Evolutionary conservation across 352 stramenopile species (phyloP).

Genomic region (Globisporangium emineosum): DNA sequence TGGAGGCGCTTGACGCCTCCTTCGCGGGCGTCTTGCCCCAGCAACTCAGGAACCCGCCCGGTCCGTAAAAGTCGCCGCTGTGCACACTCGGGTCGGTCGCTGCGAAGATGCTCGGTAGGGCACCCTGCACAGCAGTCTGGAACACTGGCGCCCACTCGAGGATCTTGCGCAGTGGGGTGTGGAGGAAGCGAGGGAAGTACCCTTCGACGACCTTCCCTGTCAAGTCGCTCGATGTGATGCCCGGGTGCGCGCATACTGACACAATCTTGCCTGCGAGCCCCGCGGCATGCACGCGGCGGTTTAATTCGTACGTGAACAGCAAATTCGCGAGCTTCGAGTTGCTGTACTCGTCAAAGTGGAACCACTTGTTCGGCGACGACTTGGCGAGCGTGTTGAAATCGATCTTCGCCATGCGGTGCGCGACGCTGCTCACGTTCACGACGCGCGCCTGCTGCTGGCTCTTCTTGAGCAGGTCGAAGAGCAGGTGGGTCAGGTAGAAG

Average conservation of each 20-base stretch:
- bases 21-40: slow-evolving; percentile 25
- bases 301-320: slow-evolving; percentile 46
- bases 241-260: slow-evolving; percentile 27
- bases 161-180: slow-evolving; percentile 19
- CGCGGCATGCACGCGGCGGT: slow-evolving; percentile 25
- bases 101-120: slow-evolving; percentile 29
- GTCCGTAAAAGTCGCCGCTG: slow-evolving; percentile 28
- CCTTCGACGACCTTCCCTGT: slow-evolving; percentile 20
- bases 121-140: slow-evolving; percentile 22
- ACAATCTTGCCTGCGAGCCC: slow-evolving; percentile 26
- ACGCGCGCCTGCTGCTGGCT: slow-evolving; percentile 22
- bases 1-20: slow-evolving; percentile 27
- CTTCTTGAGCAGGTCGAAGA: slow-evolving; percentile 47
- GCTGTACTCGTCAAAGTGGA: slow-evolving; percentile 45
- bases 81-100: slow-evolving; percentile 19
- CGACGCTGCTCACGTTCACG: slow-evolving; percentile 38
- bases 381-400: slow-evolving; percentile 28
- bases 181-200: slow-evolving; percentile 24
- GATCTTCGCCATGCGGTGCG: slow-evolving; percentile 27
- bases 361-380: slow-evolving; percentile 25
- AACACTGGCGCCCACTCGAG: slow-evolving; percentile 20
- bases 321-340: slow-evolving; percentile 45
- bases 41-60: slow-evolving; percentile 28
- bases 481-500: slow-evolving; percentile 49
- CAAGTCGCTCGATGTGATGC: slow-evolving; percentile 23